Base-by-base conservation (phyloP, 1,139 yeast genomes). In the Scheffersomyces cryptocercus region DNA sequence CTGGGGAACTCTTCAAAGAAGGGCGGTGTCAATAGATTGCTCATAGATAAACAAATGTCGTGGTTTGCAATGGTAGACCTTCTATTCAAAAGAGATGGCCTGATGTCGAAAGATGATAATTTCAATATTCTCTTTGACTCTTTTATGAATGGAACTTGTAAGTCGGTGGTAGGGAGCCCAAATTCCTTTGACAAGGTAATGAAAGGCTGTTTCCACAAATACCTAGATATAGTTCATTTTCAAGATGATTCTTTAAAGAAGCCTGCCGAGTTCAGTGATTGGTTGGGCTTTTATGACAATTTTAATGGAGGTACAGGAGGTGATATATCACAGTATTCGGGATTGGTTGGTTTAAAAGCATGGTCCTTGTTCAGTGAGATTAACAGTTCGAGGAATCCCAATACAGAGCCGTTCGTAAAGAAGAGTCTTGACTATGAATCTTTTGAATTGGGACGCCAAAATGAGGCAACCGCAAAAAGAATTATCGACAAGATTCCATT, bases 131-230 rank as follows among this genome's bases (percentile, higher is more conserved):
- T 86, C 32, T 46, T 71, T 40, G 64, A 65, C 16, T 40, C 54
- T 11, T 52, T 71, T n/a, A 53, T 67, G 51, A 61, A 62, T 40
- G 76, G 75, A 0, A 59, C 59, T 16, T 75, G 75, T 0, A 67
- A 64, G 42, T 65, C 82, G 4, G 68, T 74, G 1, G 67, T 73
- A 4, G 66, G 84, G 5, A 73, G 72, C 39, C 62, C 69, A 5
- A 73, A 75, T 29, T 42, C 78, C 52, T 66, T 75, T 48, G 96
- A 88, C 41, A 85, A 81, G 52, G 80, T 90, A 7, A 62, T 86
- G 2, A 73, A 73, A 48, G 95, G 95, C 1, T 85, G 93, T 54
- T 91, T 89, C 63, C 77, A 84, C 39, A 65, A 76, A 37, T 89
- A 84, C 58, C 61, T 74, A 46, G 79, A 74, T 52, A 62, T 59